Base-by-base conservation (phyloP, 1,284 basidiomycete species). In the Rhodofomes roseus region DNA sequence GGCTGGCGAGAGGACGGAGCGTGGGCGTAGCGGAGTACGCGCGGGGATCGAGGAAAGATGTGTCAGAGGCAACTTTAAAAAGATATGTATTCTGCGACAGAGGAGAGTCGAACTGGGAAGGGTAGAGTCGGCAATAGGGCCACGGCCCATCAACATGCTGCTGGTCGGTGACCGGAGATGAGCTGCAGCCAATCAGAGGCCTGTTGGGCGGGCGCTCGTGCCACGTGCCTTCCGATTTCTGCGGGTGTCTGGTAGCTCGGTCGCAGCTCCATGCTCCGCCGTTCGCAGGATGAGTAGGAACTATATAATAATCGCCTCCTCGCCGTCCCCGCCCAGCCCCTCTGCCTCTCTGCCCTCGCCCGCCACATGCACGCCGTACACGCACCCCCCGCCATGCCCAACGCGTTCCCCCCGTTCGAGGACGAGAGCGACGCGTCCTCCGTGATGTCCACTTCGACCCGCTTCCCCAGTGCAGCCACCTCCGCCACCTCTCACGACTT, bases 401-500 rank as follows among this genome's bases (percentile, higher is more conserved):
- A 11, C 43, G 25, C 39, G 22, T 60, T 52, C 57, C 62, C 55
- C 56, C 23, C 40, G 37, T 58, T 57, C 52, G 63, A 69, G 59
- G 65, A 70, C 57, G 64, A 67, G 43, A 69, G 67, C 76, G 62
- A 73, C 71, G 29, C 77, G 79, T 66, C 60, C 73, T 59, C 70
- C n/a, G 66, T 76, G 20, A 79, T 65, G 44, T 73, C 72, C 29
- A 64, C 56, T 37, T 69, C 68, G 44, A 62, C 69, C n/a, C 71
- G 73, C 9, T 79, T 75, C 63, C 79, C 70, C 41, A 85, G 80
- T 43, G 55, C 60, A 22, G 67, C 62, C 14, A 68, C 62, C 16
- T 87, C 88, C 1, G 76, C 66, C 20, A 76, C 76, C 14, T 74
- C 75, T 48, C 65, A 68, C 40, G 72, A 75, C 64, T 71, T 66